Evolutionary conservation across 768 basidiomycete genomes (phyloP).

Genomic region (Tricholoma sp.): DNA sequence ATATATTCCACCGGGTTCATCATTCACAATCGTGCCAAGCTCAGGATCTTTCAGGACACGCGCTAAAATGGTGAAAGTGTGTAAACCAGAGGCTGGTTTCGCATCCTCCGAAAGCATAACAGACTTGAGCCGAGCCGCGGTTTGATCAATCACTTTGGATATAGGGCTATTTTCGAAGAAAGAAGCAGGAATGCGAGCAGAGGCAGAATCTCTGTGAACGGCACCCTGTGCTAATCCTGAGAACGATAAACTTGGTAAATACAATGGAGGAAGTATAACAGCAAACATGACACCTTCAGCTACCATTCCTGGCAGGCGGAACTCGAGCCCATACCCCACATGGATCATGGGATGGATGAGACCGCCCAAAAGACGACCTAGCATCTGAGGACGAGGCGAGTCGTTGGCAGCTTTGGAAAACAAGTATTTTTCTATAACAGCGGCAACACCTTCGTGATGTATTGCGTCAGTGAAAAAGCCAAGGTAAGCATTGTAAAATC

Average conservation of each 20-base stretch:
- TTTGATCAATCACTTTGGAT: conserved; percentile 3
- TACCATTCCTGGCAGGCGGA: conserved; percentile 50
- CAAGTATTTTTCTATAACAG: conserved; percentile 49
- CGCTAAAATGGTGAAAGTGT: conserved; percentile 16
- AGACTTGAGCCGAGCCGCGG: conserved; percentile 10
- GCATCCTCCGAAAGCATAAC: conserved; percentile 3
- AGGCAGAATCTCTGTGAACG: conserved; percentile 35
- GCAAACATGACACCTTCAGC: conserved; percentile 46
- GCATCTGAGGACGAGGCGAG: conserved; percentile 30
- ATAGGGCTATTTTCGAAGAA: conserved; percentile 5
- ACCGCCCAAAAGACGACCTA: conserved; percentile 53
- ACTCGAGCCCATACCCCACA: conserved; percentile 59
- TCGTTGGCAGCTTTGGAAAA: conserved; percentile 46
- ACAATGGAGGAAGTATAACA: conserved; percentile 1
- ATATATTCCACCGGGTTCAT: conserved; percentile 8
- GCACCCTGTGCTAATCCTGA: conserved; percentile 55
- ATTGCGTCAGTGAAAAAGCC: conserved; percentile 41
- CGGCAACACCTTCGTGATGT: conserved; percentile 33
- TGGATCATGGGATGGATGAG: conserved; percentile 67
- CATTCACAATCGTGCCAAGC: conserved; percentile 11
- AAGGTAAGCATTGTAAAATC: conserved; percentile 50
- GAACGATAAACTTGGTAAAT: background rate
- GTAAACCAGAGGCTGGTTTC: conserved; percentile 1
- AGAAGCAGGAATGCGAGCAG: conserved; percentile 15
- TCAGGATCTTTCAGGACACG: conserved; percentile 17